A percentile compares a stretch with the other conserved stretches of the same genome.
phyloP scores from a whole-genome alignment of 495 filamentous ascomycete genomes.

The Penicillium paxilli region DNA sequence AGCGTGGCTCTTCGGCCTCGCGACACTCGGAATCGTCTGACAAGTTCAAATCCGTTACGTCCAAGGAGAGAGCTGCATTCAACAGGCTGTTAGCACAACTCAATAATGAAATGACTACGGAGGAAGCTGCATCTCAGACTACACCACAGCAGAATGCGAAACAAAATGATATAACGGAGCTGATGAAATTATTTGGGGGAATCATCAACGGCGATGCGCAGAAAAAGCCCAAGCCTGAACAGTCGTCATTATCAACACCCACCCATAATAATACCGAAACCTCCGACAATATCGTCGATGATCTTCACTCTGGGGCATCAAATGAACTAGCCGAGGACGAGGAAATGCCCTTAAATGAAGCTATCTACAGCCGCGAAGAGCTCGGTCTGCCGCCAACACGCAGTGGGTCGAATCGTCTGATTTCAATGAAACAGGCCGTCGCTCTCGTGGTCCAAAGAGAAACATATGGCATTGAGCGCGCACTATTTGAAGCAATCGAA shows the following conservation, averaged over 20 bases:
- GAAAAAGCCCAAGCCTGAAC: not conserved
- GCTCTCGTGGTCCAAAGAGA: slow-evolving; percentile 31
- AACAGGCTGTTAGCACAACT: not conserved
- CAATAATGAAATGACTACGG: not conserved
- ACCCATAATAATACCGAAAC: not conserved
- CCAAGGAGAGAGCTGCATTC: slow-evolving; percentile 18
- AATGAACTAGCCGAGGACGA: not conserved
- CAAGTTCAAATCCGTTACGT: slow-evolving; percentile 19
- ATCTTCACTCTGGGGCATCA: not conserved
- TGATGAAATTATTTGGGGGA: slow-evolving; percentile 30
- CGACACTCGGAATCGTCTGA: not conserved
- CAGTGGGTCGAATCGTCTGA: slow-evolving; percentile 1
- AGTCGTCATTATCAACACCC: not conserved
- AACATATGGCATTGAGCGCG: slow-evolving; percentile 22
- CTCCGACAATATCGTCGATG: not conserved
- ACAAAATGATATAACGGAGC: slow-evolving; percentile 23
- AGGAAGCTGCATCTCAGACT: not conserved
- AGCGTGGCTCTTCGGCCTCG: slow-evolving; percentile 19
- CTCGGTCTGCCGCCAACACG: not conserved
- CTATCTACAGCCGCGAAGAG: not conserved
- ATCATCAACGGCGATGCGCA: not conserved
- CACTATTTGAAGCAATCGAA: slow-evolving; percentile 28
- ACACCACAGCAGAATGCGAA: slow-evolving; percentile 1
- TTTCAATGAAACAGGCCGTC: slow-evolving; percentile 26
- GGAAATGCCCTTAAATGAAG: not conserved